Base-by-base conservation (phyloP, 2,329 filamentous ascomycete species). In the Exserohilum turcica region DNA sequence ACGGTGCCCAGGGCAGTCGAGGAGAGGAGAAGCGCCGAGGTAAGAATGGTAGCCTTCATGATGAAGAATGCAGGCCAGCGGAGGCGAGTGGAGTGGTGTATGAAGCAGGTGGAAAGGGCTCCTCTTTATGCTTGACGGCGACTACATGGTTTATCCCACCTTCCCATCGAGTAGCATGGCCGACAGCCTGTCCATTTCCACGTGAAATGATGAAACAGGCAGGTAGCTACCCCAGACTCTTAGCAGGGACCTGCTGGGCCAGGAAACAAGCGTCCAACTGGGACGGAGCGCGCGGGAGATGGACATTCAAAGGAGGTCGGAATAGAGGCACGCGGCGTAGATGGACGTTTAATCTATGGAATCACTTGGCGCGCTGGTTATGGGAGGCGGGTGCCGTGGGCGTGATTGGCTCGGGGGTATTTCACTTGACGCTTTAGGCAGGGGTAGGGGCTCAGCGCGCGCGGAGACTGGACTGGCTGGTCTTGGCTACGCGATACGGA, bases 31-130 rank as follows among this genome's bases (percentile, higher is more conserved):
- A 71, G 59, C 13, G 63, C 62, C 3, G 64, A 64, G 43, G 65
- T 57, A 54, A 70, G 46, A 43, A 70, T 58, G 32, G 57, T 57
- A 27, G 57, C 64, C 64, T 66, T 73, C 70, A 72, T 73, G 47
- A 31, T 66, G 37, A 40, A 48, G 37, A 36, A 39, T 56, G 24
- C 13, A 49, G 46, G 45, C 37, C 37, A 42, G 43, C 19, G 24
- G 45, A 31, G 31, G 36, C 13, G 19, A 51, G 31, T 48, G 28
- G 16, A 35, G 43, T 52, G 51, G 39, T 32, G 43, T n/a, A 35
- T 2, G 8, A 28, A 18, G 10, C n/a, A 18, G 15, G n/a, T 7
- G 51, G 48, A 29, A n/a, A 32, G 6, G 6, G 8, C 39, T 40
- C 27, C 28, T 52, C 44, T 63, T 66, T 65, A 64, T 62, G 53